phyloP scores from a whole-genome alignment of 176 grass and related monocot species.

The Calamus simplicifolius region DNA sequence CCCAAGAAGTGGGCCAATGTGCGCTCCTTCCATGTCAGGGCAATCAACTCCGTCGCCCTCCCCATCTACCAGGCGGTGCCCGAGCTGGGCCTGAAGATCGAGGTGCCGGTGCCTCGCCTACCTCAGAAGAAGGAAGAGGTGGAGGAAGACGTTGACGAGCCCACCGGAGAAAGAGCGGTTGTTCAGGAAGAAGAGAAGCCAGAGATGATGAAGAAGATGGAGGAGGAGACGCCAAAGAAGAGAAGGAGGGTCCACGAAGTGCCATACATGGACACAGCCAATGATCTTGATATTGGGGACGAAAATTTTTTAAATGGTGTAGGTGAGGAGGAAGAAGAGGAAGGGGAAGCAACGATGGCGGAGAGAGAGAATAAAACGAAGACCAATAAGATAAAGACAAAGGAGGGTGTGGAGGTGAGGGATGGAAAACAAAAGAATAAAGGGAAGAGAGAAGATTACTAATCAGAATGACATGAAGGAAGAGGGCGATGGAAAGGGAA shows the following conservation, averaged over 20 bases:
- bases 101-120: constrained; percentile 15
- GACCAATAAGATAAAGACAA: constrained; percentile 16
- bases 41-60: constrained; percentile 45
- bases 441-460: constrained; percentile 8
- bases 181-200: not conserved
- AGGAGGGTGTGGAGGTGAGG: constrained; percentile 11
- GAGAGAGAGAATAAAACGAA: constrained; percentile 25
- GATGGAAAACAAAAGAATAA: constrained; percentile 10
- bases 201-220: constrained; percentile 14
- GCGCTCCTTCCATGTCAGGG: constrained; percentile 57
- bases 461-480: too few relatives aligned
- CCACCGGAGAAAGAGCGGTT: not conserved
- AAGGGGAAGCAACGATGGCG: not conserved
- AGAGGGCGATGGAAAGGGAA: too few relatives aligned
- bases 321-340: not conserved
- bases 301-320: too few relatives aligned
- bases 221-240: constrained; percentile 38
- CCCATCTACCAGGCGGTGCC: constrained; percentile 76
- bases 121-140: constrained; percentile 11
- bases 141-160: not conserved
- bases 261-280: too few relatives aligned
- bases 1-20: constrained; percentile 83
- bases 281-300: too few relatives aligned
- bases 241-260: not conserved
- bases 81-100: constrained; percentile 66